Evolutionary conservation across 352 stramenopile species (phyloP).

Genomic region (Phytophthora fragariae): DNA sequence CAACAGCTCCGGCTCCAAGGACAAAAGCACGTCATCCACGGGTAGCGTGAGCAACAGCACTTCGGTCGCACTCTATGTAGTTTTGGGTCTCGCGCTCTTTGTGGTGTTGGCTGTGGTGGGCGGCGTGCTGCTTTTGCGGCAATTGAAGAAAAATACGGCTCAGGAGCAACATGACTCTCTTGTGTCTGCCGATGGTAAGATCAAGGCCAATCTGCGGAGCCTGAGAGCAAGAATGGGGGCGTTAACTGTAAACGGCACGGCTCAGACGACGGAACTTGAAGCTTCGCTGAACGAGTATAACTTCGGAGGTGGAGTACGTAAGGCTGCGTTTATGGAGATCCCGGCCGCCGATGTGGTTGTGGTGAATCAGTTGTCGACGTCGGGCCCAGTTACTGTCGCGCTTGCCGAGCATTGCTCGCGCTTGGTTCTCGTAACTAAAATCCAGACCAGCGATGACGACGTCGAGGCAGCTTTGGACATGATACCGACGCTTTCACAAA

Average conservation of each 20-base stretch:
- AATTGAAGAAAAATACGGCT: constrained; percentile 60
- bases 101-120: constrained; percentile 52
- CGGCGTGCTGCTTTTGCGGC: constrained; percentile 67
- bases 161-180: constrained; percentile 42
- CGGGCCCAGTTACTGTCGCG: constrained; percentile 55
- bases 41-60: constrained; percentile 32
- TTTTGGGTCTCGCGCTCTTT: constrained; percentile 53
- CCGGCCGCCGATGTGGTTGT: constrained; percentile 45
- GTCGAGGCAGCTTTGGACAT: constrained; percentile 66
- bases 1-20: constrained; percentile 39
- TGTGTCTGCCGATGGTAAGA: constrained; percentile 42
- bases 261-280: constrained; percentile 40
- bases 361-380: constrained; percentile 50
- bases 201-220: constrained; percentile 50
- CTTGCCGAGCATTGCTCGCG: constrained; percentile 55
- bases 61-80: constrained; percentile 46
- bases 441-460: constrained; percentile 62
- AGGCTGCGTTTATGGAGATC: constrained; percentile 72
- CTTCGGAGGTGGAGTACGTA: constrained; percentile 51
- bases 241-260: constrained; percentile 18
- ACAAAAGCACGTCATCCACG: constrained; percentile 41
- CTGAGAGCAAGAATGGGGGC: constrained; percentile 40
- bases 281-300: constrained; percentile 51
- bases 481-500: constrained; percentile 64
- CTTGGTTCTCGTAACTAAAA: constrained; percentile 64